Conservation (phyloP, 306 rosid species). For the Mucuna pruriens region DNA sequence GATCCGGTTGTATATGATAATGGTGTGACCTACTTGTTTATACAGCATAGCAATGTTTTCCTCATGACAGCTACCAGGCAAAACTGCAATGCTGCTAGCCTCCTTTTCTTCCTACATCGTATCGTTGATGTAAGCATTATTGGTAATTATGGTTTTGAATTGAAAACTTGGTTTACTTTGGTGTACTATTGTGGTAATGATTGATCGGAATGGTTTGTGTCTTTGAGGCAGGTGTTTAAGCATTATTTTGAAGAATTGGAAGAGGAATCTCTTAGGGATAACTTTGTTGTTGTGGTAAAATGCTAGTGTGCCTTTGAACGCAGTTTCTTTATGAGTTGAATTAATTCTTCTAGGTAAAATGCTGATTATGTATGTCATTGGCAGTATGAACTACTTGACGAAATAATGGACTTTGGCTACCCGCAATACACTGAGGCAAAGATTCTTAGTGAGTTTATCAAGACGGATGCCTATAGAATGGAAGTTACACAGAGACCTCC, state of each 20-base stretch:
- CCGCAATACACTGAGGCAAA: conserved; percentile 96
- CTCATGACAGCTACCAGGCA: conserved; percentile 91
- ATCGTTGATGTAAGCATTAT: conserved; percentile 75
- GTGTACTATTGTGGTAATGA: neutral
- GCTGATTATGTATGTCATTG: conserved; percentile 31
- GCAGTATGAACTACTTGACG: conserved; percentile 96
- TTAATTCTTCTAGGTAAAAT: neutral
- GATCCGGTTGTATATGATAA: conserved; percentile 91
- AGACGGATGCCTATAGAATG: conserved; percentile 99
- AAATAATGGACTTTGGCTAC: conserved; percentile 98
- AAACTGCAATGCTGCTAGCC: conserved; percentile 98
- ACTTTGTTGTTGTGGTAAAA: conserved; percentile 98
- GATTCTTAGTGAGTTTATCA: conserved; percentile 96
- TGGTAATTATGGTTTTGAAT: conserved; percentile 29
- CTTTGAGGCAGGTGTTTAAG: conserved; percentile 80
- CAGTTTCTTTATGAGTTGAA: neutral
- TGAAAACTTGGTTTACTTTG: neutral
- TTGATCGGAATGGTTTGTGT: conserved; percentile 4
- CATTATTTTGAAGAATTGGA: conserved; percentile 96
- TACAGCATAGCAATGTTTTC: conserved; percentile 95
- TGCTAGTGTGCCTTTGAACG: neutral
- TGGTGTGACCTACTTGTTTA: conserved; percentile 92
- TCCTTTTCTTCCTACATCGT: conserved; percentile 91
- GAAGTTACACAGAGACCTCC: conserved; percentile 98
- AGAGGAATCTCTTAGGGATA: conserved; percentile 97